Percentiles rank a stretch among this genome's conserved stretches.
Evolutionary conservation across 345 rosid species (phyloP).

Genomic region (Camelina hispida): DNA sequence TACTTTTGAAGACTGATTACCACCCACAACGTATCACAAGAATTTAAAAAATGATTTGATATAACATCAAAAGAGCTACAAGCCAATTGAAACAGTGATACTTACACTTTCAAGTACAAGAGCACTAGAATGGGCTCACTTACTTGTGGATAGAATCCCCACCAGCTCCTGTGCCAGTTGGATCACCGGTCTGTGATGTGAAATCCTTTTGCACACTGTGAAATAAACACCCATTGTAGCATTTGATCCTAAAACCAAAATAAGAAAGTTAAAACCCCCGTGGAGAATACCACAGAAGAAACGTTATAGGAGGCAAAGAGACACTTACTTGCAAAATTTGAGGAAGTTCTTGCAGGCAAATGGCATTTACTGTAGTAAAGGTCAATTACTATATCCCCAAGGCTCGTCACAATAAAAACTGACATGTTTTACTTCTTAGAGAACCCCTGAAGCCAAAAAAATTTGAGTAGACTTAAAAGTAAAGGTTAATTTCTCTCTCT

Average conservation of each 20-base stretch:
- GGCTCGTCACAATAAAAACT: constrained; percentile 75
- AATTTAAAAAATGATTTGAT: no score
- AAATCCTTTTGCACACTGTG: constrained; percentile 93
- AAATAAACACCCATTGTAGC: constrained; percentile 85
- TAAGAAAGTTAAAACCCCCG: not conserved
- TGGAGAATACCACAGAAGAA: no score
- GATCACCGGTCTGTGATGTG: constrained; percentile 81
- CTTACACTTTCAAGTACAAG: no score
- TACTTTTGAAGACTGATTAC: constrained; percentile 45
- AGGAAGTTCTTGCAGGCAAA: constrained; percentile 83
- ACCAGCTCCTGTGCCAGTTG: constrained; percentile 77
- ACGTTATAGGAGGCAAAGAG: no score
- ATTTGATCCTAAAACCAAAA: constrained; percentile 69
- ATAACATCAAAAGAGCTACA: no score
- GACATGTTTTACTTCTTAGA: constrained; percentile 52
- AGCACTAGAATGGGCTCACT: no score
- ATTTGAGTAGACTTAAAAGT: not conserved
- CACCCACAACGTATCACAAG: no score
- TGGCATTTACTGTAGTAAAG: constrained; percentile 63
- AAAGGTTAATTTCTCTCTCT: no score
- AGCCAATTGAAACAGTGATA: no score
- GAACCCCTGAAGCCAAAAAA: constrained; percentile 11
- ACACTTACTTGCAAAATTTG: constrained; percentile 85
- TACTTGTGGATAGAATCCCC: constrained; percentile 64
- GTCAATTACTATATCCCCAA: constrained; percentile 88